Evolutionary conservation across 2,329 filamentous ascomycete species (phyloP).

Genomic region (Cladophialophora bantiana): DNA sequence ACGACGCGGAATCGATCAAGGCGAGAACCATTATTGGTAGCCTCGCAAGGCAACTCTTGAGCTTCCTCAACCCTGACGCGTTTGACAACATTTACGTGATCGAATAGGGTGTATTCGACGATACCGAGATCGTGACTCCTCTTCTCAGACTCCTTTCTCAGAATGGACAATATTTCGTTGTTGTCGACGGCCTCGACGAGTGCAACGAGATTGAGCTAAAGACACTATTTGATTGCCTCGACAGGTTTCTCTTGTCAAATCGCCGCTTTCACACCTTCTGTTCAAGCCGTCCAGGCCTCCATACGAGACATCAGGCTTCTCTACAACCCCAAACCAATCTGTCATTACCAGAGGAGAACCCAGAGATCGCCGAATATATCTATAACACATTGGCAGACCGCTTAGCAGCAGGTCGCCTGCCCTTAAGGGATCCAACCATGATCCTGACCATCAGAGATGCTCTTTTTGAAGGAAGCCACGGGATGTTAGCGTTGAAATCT

Average conservation of each 20-base stretch:
- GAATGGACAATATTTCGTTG: conserved; percentile 18
- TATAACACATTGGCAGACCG: conserved; percentile 20
- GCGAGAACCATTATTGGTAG: conserved; percentile 38
- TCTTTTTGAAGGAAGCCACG: conserved; percentile 30
- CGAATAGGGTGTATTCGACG: conserved; percentile 6
- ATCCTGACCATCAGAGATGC: conserved; percentile 31
- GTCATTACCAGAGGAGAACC: conserved; percentile 13
- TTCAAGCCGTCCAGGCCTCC: conserved; percentile 35
- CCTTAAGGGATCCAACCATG: conserved; percentile 28
- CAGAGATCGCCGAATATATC: conserved; percentile 36
- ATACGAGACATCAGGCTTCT: conserved; percentile 13
- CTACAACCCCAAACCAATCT: conserved; percentile 19
- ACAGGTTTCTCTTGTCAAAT: background rate
- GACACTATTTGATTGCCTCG: conserved; percentile 11
- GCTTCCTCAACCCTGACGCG: conserved; percentile 3
- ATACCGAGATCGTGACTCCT: conserved; percentile 14
- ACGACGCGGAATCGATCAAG: conserved; percentile 33
- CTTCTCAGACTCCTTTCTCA: conserved; percentile 7
- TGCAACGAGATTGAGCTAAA: conserved; percentile 20
- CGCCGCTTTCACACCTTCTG: conserved; percentile 29
- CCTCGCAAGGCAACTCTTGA: conserved; percentile 37
- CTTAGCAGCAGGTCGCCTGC: conserved; percentile 20
- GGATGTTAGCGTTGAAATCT: conserved; percentile 36
- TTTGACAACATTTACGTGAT: conserved; percentile 10
- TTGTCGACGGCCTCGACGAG: conserved; percentile 36